Evolutionary conservation across 2,329 filamentous ascomycete species (phyloP).

Genomic region (Apiospora phragmitis): DNA sequence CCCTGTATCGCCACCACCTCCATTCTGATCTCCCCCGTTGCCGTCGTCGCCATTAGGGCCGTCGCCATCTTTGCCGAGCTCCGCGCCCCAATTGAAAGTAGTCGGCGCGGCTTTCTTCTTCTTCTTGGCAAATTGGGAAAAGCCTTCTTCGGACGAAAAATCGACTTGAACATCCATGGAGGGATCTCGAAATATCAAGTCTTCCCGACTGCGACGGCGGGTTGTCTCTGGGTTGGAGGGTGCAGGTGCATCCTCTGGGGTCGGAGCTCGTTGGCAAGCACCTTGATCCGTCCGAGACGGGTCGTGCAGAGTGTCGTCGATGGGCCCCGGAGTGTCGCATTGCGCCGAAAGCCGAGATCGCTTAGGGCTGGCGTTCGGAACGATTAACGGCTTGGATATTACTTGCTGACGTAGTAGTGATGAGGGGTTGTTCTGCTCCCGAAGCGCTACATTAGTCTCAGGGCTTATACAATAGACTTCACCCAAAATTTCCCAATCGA

Average conservation of each 20-base stretch:
- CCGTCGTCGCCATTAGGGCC: constrained; percentile 33
- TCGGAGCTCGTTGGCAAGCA: constrained; percentile 30
- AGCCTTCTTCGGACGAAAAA: constrained; percentile 55
- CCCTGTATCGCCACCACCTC: constrained; percentile 30
- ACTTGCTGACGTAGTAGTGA: constrained; percentile 13
- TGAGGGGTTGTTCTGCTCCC: constrained; percentile 14
- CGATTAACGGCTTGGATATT: constrained; percentile 27
- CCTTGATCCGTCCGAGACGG: constrained; percentile 21
- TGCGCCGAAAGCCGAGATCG: constrained; percentile 32
- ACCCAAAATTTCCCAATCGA: background rate
- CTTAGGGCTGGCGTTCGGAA: constrained; percentile 36
- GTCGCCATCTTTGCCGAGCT: constrained; percentile 37
- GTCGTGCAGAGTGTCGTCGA: constrained; percentile 20
- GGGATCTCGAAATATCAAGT: constrained; percentile 46
- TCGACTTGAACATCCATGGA: constrained; percentile 51
- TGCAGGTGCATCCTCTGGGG: constrained; percentile 24
- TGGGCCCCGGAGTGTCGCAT: constrained; percentile 19
- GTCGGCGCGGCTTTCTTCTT: constrained; percentile 34
- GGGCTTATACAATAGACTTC: constrained; percentile 14
- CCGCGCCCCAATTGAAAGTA: constrained; percentile 23
- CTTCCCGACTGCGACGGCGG: constrained; percentile 28
- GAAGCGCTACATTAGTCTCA: constrained; percentile 23
- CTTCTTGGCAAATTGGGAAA: constrained; percentile 55
- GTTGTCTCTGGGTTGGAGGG: constrained; percentile 21
- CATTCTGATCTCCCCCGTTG: constrained; percentile 33